Conservation (phyloP, 2,329 filamentous ascomycete genomes). For the Conoideocrella luteorostrata region DNA sequence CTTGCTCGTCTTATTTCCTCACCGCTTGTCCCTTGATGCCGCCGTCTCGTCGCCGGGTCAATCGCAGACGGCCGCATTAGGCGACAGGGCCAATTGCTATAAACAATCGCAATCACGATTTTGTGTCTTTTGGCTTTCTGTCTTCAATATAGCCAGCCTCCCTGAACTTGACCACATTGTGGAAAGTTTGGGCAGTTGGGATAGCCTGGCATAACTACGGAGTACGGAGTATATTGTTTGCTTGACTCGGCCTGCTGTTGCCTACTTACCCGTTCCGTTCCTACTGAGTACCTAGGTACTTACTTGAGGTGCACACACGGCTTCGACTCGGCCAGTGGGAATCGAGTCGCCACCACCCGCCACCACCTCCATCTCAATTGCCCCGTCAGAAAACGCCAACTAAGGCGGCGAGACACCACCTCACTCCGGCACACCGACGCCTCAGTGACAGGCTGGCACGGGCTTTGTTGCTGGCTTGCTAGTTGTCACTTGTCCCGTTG, state of each 20-base stretch:
- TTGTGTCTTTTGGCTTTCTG: background rate
- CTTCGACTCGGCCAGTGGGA: background rate
- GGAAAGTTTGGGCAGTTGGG: background rate
- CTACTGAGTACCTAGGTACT: too few relatives aligned
- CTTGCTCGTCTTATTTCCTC: constrained; percentile 1
- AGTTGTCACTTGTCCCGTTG: constrained; percentile 3
- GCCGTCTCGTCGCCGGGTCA: constrained; percentile 6
- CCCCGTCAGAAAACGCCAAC: background rate
- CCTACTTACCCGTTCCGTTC: too few relatives aligned
- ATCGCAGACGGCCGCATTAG: constrained; percentile 1
- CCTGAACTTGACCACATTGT: background rate
- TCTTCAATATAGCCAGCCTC: background rate
- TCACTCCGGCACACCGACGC: background rate
- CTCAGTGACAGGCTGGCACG: background rate
- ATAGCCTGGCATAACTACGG: too few relatives aligned
- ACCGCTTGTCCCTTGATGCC: constrained; percentile 6
- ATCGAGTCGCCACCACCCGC: constrained; percentile 5
- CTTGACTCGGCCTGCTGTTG: background rate
- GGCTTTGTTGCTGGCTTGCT: background rate
- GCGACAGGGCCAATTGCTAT: constrained; percentile 1
- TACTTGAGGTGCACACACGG: too few relatives aligned
- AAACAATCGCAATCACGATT: constrained; percentile 1
- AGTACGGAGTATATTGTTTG: too few relatives aligned
- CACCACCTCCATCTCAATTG: background rate
- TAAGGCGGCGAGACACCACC: background rate